Evolutionary conservation across 805 yeast species (phyloP).

Genomic region (Kluyveromyces lactis): DNA sequence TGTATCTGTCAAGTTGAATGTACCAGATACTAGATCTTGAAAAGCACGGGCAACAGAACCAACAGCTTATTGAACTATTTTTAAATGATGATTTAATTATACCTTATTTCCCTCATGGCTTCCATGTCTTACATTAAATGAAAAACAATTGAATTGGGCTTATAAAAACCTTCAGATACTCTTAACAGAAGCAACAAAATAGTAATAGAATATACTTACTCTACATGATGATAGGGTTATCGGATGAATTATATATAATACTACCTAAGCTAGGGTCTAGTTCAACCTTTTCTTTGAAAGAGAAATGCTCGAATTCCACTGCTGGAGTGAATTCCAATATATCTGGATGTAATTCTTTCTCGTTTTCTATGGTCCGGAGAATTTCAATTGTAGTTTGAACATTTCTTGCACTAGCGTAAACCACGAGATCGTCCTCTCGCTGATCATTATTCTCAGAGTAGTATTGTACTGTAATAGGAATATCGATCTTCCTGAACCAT

Average conservation of each 20-base stretch:
- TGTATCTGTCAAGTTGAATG: too few relatives aligned
- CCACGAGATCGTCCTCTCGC: background rate
- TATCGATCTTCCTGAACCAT: background rate
- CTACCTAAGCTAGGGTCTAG: background rate
- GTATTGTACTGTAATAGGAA: background rate
- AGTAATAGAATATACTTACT: too few relatives aligned
- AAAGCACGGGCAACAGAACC: too few relatives aligned
- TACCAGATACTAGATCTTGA: too few relatives aligned
- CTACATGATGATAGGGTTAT: background rate
- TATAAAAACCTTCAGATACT: too few relatives aligned
- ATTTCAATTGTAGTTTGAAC: background rate
- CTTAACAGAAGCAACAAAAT: too few relatives aligned
- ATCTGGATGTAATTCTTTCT: background rate
- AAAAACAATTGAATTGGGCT: too few relatives aligned
- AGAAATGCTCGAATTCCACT: slow-evolving; percentile 2
- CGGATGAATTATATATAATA: background rate
- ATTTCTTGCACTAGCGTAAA: background rate
- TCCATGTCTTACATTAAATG: too few relatives aligned
- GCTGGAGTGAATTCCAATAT: slow-evolving; percentile 1
- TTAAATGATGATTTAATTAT: too few relatives aligned
- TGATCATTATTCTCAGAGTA: background rate
- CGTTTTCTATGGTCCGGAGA: too few relatives aligned
- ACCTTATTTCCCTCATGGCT: too few relatives aligned
- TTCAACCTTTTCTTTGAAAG: slow-evolving; percentile 1
- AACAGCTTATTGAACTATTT: too few relatives aligned